Percentiles rank a stretch among this genome's conserved stretches.
These are phyloP conservation scores for Colletotrichum noveboracense DNA, from an alignment of 2,329 filamentous ascomycete genomes.

Conservation along the genomic window DNA sequence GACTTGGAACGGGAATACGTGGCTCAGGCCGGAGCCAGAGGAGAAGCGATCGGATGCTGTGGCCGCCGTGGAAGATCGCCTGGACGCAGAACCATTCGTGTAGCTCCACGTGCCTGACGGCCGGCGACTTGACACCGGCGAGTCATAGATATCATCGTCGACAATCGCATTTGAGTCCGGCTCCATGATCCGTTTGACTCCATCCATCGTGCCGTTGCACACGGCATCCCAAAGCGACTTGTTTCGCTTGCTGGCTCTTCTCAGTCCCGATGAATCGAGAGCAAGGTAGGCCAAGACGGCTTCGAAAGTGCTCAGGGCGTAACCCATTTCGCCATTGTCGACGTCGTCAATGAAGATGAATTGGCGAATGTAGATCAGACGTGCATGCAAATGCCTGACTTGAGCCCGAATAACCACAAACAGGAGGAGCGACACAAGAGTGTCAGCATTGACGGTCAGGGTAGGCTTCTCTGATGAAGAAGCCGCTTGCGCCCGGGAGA, in stretches of 20 bases:
- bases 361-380: slow-evolving; percentile 92
- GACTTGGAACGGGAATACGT: slow-evolving; percentile 88
- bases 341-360: slow-evolving; percentile 99
- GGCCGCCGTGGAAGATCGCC: slow-evolving; percentile 46
- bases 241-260: slow-evolving; percentile 86
- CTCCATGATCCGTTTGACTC: slow-evolving; percentile 81
- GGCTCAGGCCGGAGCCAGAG: slow-evolving; percentile 67
- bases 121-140: slow-evolving; percentile 45
- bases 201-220: slow-evolving; percentile 76
- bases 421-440: slow-evolving; percentile 87
- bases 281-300: slow-evolving; percentile 89
- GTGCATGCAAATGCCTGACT: slow-evolving; percentile 84
- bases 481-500: slow-evolving; percentile 44
- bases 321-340: slow-evolving; percentile 94
- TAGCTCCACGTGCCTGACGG: slow-evolving; percentile 54
- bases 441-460: slow-evolving; percentile 80
- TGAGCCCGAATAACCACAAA: slow-evolving; percentile 93
- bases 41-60: slow-evolving; percentile 57
- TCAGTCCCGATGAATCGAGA: slow-evolving; percentile 79
- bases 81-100: slow-evolving; percentile 47
- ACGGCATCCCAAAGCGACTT: slow-evolving; percentile 87
- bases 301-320: slow-evolving; percentile 94
- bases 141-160: slow-evolving; percentile 48
- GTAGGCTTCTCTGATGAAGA: slow-evolving; percentile 56
- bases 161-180: slow-evolving; percentile 59